phyloP scores from a whole-genome alignment of 768 basidiomycete species.

The Leccinellum albellum region DNA sequence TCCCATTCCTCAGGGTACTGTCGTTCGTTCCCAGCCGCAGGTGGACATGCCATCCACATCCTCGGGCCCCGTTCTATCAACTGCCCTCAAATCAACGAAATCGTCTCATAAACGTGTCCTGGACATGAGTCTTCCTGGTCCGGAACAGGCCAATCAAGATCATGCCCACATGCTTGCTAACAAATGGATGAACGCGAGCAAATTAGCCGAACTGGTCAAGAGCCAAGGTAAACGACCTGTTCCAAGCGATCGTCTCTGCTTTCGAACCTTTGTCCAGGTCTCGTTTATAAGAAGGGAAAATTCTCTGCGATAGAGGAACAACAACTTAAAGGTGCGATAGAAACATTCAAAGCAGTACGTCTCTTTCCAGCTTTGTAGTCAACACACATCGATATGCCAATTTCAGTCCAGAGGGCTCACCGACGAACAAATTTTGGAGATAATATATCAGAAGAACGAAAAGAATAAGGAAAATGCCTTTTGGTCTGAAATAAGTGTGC shows the following conservation, averaged over 20 bases:
- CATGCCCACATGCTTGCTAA: constrained; percentile 71
- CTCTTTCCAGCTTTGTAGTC: not conserved
- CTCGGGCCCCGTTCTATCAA: constrained; percentile 37
- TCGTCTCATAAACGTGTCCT: constrained; percentile 37
- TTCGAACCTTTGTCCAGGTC: constrained; percentile 41
- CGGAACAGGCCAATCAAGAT: constrained; percentile 43
- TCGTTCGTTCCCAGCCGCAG: constrained; percentile 34
- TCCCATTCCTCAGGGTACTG: constrained; percentile 25
- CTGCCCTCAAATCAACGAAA: constrained; percentile 35
- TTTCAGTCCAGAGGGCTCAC: constrained; percentile 48
- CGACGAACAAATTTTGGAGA: constrained; percentile 51
- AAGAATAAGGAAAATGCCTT: constrained; percentile 62
- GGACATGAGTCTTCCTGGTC: constrained; percentile 40
- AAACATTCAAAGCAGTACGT: constrained; percentile 56
- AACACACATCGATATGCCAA: constrained; percentile 1
- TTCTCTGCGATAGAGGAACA: constrained; percentile 78
- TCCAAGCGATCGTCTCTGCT: not conserved
- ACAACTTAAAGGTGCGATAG: constrained; percentile 61
- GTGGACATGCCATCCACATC: constrained; percentile 43
- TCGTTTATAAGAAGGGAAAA: constrained; percentile 86
- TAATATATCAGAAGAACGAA: constrained; percentile 67
- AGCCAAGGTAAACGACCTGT: constrained; percentile 50
- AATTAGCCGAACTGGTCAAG: constrained; percentile 65
- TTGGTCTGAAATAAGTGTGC: constrained; percentile 78
- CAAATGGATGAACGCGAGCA: constrained; percentile 72